Evolutionary conservation across 108 stramenopile genomes (phyloP), one percentile per base, ranked within the genome.

Genomic region (Thalassiosira profunda): DNA sequence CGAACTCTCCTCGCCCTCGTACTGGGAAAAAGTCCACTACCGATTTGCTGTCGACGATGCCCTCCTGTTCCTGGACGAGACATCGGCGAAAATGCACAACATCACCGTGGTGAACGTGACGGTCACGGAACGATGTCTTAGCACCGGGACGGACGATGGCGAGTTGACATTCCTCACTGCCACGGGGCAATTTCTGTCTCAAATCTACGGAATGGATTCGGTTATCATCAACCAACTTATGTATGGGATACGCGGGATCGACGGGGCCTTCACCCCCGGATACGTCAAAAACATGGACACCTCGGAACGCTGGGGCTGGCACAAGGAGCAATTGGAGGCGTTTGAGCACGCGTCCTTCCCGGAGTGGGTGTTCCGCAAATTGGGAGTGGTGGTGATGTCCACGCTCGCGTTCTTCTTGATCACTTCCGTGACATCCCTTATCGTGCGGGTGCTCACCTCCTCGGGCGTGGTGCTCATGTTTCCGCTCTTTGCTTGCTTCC

Each of bases 381-480:
- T 77, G 37, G 76, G 76, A 28, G 49, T 69, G 7, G 36, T 82
- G 33, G 48, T 58, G 15, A 42, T 82, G 59, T 78, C 81, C 12
- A 25, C 80, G 6, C 58, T 86, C 23, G 69, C 86, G 14, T 90
- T 86, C 70, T 84, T 86, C 40, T 55, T 90, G 0, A 63, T 90
- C 28, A 84, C 83, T 14, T 73, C 79, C 5, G 78, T 86, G 24
- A 90, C 89, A 12, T 80, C 89, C 0, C 63, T 90, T 40, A 86
- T 85, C 55, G 89, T 90, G 7, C 38, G 89, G 58, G 81, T 87
- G 15, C 56, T 90, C 55, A 86, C 86, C 3, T 72, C 82, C 35
- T 79, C 75, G 28, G 89, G 89, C 1, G 86, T 90, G 23, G 85
- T 84, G 15, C 35, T 88, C 15, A 82, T 90, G 72, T 87, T 90